Base-by-base conservation (phyloP, 192 early-diverging fungal species). In the Gaertneriomyces sp. region DNA sequence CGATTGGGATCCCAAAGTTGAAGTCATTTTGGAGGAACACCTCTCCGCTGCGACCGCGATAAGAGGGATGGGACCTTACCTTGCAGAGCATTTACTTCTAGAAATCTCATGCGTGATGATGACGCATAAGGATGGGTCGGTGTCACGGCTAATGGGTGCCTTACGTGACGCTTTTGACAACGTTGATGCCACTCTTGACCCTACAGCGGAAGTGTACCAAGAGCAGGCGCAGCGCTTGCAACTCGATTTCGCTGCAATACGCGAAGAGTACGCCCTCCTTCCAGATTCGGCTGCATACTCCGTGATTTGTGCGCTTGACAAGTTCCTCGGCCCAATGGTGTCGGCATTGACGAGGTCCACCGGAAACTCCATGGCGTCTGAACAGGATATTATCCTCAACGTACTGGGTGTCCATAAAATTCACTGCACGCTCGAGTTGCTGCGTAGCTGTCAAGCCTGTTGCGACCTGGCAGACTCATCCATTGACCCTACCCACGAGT, bases 401-500 rank as follows among this genome's bases (percentile, higher is more conserved):
- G 64, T 58, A 14, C 44, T 66, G 6, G 44, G 38, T 14, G 64
- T 57, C 4, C 55, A 66, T 19, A 52, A 66, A 33, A 44, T 66
- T 42, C 54, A 10, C 7, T 63, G 11, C 64, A 55, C 7, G 33
- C n/a, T 60, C 14, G 41, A 60, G 14, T 17, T 58, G 25, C 11
- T 66, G 3, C 7, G 14, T 9, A 53, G 12, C 8, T 66, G 53
- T 33, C 6, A 44, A 7, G 14, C 53, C 14, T 69, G 56, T 53
- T 53, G 20, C 19, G 9, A n/a, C 17, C 11, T 42, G 10, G 20
- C 60, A 5, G 58, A 62, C 53, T 54, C 55, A 50, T 55, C 60
- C 1, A 47, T 50, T 12, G 69, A 70, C 46, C 69, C 69, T 0
- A 45, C 61, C 12, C 42, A 70, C 40, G 69, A 70, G 38, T 70